Base-by-base conservation (phyloP, 2,329 filamentous ascomycete genomes). In the Phialophora expanda region DNA sequence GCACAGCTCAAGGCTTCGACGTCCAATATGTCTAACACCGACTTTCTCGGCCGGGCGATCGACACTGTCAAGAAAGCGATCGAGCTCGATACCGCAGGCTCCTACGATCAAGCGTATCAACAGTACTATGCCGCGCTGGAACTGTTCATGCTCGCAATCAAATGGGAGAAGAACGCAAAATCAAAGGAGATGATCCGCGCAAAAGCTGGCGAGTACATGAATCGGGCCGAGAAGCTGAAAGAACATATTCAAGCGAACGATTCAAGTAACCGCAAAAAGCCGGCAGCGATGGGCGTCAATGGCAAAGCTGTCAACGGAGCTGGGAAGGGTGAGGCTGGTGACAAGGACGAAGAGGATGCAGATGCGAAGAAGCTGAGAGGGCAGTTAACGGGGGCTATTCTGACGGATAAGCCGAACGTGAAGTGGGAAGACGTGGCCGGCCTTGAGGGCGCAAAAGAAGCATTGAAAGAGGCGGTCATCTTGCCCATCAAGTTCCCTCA, bases 101-200 rank as follows among this genome's bases (percentile, higher is more conserved):
- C 98, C 77, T 99, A 99, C 81, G 93, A 97, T 75, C 94, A 96
- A 79, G 95, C 95, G 64, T 98, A 98, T 79, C 91, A 97, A 77
- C 86, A 90, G 69, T 99, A 99, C 86, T 97, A 97, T 83, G 89
- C 92, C 73, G 90, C 94, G 59, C 90, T 99, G 73, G 94, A 99
- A 81, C 88, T 98, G 65, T 99, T 98, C 84, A 97, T 99, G 91
- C 90, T 98, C 68, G 95, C 95, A 38, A 86, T 99, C 67, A 99
- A 99, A 84, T 99, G 94, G 94, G 95, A 99, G 83, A 99, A 98
- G 86, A 98, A 97, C 82, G 89, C 91, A 70, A 94, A 93, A 74
- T 93, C 92, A 70, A 98, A 98, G 84, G 93, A 96, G 77, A 96
- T 97, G 87, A 97, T 99, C 79, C 90, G 95, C 73, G 88, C 91